phyloP scores from a whole-genome alignment of 2,329 filamentous ascomycete genomes.

The Botrytis byssoidea region DNA sequence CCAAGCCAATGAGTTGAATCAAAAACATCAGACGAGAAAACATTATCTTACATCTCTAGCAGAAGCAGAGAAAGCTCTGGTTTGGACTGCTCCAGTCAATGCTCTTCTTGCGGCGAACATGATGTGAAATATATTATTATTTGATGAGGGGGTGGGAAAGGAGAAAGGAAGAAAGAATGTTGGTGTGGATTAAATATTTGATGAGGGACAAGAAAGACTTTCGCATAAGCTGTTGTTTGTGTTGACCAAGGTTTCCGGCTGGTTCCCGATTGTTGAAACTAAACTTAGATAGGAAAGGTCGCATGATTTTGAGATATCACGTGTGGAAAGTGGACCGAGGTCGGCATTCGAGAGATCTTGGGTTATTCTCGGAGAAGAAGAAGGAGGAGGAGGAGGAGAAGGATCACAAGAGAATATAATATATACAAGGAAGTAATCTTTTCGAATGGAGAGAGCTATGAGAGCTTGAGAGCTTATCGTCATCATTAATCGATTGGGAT shows the following conservation, averaged over 20 bases:
- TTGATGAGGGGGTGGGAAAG: conserved; percentile 16
- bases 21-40: conserved; percentile 15
- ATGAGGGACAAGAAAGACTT: conserved; percentile 15
- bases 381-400: neutral
- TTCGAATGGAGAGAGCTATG: neutral
- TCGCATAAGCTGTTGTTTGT: conserved; percentile 9
- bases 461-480: neutral
- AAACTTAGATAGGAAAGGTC: neutral
- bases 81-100: conserved; percentile 58
- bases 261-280: conserved; percentile 6
- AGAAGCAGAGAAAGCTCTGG: conserved; percentile 78
- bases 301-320: neutral
- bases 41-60: conserved; percentile 65
- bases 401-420: neutral
- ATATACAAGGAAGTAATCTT: neutral
- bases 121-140: conserved; percentile 23
- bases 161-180: conserved; percentile 19
- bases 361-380: neutral
- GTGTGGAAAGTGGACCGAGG: conserved; percentile 3
- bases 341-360: neutral
- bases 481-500: neutral
- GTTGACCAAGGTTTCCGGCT: conserved; percentile 2
- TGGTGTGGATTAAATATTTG: conserved; percentile 23
- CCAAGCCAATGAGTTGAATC: conserved; percentile 24
- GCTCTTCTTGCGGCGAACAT: conserved; percentile 74